Evolutionary conservation across 2,329 filamentous ascomycete genomes (phyloP).

Genomic region (Paracamarosporium sp.): DNA sequence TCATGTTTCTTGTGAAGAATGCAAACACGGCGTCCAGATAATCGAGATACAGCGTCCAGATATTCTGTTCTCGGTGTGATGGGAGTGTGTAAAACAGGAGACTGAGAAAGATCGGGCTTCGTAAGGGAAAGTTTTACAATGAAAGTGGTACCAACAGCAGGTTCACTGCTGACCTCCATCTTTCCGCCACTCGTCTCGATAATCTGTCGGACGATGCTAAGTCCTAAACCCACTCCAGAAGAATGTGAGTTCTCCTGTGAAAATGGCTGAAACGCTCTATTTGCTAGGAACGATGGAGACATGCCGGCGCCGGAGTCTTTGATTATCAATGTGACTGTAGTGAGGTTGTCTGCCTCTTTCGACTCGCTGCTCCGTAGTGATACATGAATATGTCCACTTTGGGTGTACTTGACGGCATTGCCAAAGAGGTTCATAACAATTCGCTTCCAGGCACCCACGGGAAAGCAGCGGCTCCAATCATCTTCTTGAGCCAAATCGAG

Average conservation of each 20-base stretch:
- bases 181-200: conserved; percentile 28
- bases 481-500: conserved; percentile 31
- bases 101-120: conserved; percentile 6
- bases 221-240: conserved; percentile 29
- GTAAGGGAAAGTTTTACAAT: conserved; percentile 49
- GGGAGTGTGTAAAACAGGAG: too few species aligned
- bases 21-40: conserved; percentile 31
- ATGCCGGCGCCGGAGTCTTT: conserved; percentile 44
- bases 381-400: conserved; percentile 36
- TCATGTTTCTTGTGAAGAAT: conserved; percentile 25
- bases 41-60: conserved; percentile 21
- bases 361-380: conserved; percentile 24
- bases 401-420: conserved; percentile 46
- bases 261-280: conserved; percentile 42
- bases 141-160: conserved; percentile 25
- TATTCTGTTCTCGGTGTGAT: too few species aligned
- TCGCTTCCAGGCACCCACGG: conserved; percentile 44
- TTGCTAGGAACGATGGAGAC: conserved; percentile 38
- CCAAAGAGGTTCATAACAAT: conserved; percentile 48
- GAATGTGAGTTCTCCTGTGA: conserved; percentile 40
- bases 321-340: conserved; percentile 42
- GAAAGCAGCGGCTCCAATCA: conserved; percentile 52
- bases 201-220: conserved; percentile 33
- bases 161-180: conserved; percentile 27
- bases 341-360: conserved; percentile 8